These are phyloP conservation scores for Rhizopus sp. DNA, from an alignment of 371 early-diverging fungal genomes.

Conservation along the genomic window DNA sequence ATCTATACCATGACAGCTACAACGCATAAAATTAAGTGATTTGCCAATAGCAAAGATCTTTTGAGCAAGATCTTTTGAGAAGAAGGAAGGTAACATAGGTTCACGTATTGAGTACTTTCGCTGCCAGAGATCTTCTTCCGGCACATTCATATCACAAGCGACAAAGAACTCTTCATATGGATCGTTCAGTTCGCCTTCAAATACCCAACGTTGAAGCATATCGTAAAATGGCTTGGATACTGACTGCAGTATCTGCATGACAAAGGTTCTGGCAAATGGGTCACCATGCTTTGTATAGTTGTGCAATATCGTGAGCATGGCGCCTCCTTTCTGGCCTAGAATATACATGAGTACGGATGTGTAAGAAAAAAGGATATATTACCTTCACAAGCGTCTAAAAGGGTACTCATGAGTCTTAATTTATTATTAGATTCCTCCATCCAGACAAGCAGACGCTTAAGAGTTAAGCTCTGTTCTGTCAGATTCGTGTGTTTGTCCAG, in stretches of 20 bases:
- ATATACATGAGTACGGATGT: slow-evolving; percentile 42
- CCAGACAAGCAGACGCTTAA: slow-evolving; percentile 90
- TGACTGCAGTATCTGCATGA: slow-evolving; percentile 73
- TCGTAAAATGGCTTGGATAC: slow-evolving; percentile 87
- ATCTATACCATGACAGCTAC: slow-evolving; percentile 75
- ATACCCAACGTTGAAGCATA: slow-evolving; percentile 92
- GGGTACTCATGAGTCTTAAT: slow-evolving; percentile 68
- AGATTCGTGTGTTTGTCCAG: slow-evolving; percentile 50
- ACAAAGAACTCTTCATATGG: slow-evolving; percentile 95
- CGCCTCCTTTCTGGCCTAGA: slow-evolving; percentile 77
- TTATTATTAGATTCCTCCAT: slow-evolving; percentile 76
- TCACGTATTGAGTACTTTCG: slow-evolving; percentile 69
- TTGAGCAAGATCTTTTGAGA: slow-evolving; percentile 73
- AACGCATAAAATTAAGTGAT: slow-evolving; percentile 90
- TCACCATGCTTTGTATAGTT: slow-evolving; percentile 89
- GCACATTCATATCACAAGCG: slow-evolving; percentile 48
- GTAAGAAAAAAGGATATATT: slow-evolving; percentile 27
- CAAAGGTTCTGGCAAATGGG: slow-evolving; percentile 79
- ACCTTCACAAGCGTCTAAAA: slow-evolving; percentile 67
- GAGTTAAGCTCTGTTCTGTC: slow-evolving; percentile 62
- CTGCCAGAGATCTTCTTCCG: slow-evolving; percentile 81
- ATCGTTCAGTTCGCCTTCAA: slow-evolving; percentile 93
- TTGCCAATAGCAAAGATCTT: slow-evolving; percentile 95
- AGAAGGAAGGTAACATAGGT: slow-evolving; percentile 86
- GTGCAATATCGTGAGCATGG: slow-evolving; percentile 78